Percentiles rank a stretch among this genome's conserved stretches.
Evolutionary conservation across 1,139 yeast genomes (phyloP).

Genomic region (Entelexis paramagnoliae): DNA sequence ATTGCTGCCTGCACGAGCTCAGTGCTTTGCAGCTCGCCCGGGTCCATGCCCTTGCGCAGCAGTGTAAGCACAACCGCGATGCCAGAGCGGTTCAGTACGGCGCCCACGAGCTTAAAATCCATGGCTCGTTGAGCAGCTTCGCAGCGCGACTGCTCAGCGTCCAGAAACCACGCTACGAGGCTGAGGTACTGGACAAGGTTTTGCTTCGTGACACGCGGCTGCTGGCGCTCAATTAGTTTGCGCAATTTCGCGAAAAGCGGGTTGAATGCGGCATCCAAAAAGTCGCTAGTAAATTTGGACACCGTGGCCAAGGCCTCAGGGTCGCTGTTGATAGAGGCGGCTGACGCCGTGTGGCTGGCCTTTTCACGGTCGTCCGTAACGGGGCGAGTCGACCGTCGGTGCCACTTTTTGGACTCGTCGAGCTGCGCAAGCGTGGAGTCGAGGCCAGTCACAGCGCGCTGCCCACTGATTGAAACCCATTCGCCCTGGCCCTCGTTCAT

Average conservation of each 20-base stretch:
- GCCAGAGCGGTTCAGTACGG: constrained; percentile 54
- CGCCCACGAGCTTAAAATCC: constrained; percentile 57
- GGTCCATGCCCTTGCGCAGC: constrained; percentile 44
- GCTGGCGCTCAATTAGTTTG: constrained; percentile 41
- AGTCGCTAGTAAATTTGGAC: constrained; percentile 43
- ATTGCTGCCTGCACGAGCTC: constrained; percentile 52
- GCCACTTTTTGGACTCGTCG: constrained; percentile 63
- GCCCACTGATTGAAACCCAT: constrained; percentile 60
- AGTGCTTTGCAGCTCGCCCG: constrained; percentile 30
- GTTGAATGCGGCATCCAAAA: constrained; percentile 69
- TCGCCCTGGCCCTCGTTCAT: constrained; percentile 40
- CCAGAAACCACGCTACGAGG: constrained; percentile 63
- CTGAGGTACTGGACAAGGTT: constrained; percentile 46
- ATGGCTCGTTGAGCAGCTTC: constrained; percentile 11
- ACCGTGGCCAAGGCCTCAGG: constrained; percentile 31
- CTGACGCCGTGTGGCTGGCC: constrained; percentile 7
- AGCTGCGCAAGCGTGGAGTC: constrained; percentile 45
- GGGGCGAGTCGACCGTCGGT: constrained; percentile 28
- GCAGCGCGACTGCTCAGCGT: constrained; percentile 27
- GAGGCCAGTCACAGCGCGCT: constrained; percentile 46
- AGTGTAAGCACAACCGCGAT: constrained; percentile 51
- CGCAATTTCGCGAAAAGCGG: constrained; percentile 48
- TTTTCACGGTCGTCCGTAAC: constrained; percentile 15
- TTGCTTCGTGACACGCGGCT: constrained; percentile 28
- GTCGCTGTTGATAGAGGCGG: constrained; percentile 11